These are phyloP conservation scores for Wickerhamiella sergipiensis DNA, from an alignment of 805 yeast genomes.

Conservation along the genomic window DNA sequence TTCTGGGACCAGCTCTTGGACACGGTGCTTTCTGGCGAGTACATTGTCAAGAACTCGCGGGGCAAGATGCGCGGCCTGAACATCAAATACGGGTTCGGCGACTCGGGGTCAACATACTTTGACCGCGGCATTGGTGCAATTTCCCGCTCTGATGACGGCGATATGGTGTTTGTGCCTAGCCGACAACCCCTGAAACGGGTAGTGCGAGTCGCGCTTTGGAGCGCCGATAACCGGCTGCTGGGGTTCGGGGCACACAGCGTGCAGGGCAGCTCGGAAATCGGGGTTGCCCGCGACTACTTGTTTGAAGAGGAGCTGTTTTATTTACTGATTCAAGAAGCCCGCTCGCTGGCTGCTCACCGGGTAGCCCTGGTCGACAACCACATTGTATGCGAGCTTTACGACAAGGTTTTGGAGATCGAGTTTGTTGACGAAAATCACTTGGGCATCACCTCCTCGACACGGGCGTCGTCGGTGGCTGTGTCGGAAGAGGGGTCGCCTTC, in stretches of 20 bases:
- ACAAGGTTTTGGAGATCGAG: conserved; percentile 60
- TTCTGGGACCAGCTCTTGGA: conserved; percentile 49
- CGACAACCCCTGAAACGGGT: conserved; percentile 29
- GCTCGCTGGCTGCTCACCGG: conserved; percentile 49
- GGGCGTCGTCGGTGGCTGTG: conserved; percentile 27
- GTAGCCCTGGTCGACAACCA: conserved; percentile 54
- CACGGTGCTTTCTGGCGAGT: conserved; percentile 37
- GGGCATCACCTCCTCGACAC: not conserved
- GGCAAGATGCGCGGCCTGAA: conserved; percentile 49
- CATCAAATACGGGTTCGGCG: conserved; percentile 82
- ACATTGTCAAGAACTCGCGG: conserved; percentile 51
- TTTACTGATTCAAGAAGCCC: conserved; percentile 65
- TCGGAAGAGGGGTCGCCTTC: conserved; percentile 14
- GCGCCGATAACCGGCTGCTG: conserved; percentile 17
- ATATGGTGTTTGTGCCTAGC: conserved; percentile 28
- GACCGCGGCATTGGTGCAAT: conserved; percentile 58
- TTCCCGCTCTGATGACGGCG: conserved; percentile 28
- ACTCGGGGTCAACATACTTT: conserved; percentile 67
- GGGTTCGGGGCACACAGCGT: conserved; percentile 14
- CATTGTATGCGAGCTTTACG: conserved; percentile 49
- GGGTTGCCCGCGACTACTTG: conserved; percentile 53
- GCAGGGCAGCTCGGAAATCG: conserved; percentile 39
- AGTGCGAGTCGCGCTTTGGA: conserved; percentile 46
- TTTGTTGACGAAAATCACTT: conserved; percentile 33
- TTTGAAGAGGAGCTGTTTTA: conserved; percentile 85